Evolutionary conservation across 2,329 filamentous ascomycete species (phyloP), one percentile per base, ranked within the genome.

Genomic region (Xylaria sp.): DNA sequence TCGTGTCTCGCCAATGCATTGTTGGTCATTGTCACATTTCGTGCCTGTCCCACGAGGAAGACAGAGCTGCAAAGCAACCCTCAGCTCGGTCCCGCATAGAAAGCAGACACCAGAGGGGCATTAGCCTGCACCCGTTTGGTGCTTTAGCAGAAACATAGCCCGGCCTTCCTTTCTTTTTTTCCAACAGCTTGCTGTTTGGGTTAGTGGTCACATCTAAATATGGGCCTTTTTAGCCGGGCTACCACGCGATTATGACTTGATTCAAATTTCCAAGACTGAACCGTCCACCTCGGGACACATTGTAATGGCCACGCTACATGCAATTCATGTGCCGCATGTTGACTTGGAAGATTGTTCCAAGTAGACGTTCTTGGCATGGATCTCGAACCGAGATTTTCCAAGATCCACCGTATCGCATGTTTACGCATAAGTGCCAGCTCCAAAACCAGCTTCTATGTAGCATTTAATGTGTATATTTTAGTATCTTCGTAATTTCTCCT

Each of bases 1-100:
- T 63, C 60, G 60, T 67, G 73, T 73, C 68, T 71, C 62, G 60
- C 66, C 57, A 71, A 67, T 67, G 66, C 63, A 68, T 46, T 67
- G 64, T 39, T 60, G 54, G 39, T 46, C 61, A 43, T 55, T 58
- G 58, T 64, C 43, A 28, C 57, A 62, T 61, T 58, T 62, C 23
- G 31, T 59, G 54, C 55, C 64, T 23, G 57, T 74, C 54, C 62
- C 69, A 73, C 70, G 64, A 64, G 67, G 64, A 60, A 62, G 36
- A 41, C 7, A 71, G 64, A 62, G n/a, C 62, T 72, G 70, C 67
- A 68, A 71, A 69, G 62, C 71, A 73, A 56, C 68, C 39, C 56
- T 67, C 49, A 31, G 39, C 20, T 55, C 57, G 43, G 60, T 66
- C 48, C 48, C 61, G 59, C 48, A 65, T 36, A 33, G 20, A 25